Evolutionary conservation across 2,329 filamentous ascomycete species (phyloP).

Genomic region (Hirsutella minnesotensis): DNA sequence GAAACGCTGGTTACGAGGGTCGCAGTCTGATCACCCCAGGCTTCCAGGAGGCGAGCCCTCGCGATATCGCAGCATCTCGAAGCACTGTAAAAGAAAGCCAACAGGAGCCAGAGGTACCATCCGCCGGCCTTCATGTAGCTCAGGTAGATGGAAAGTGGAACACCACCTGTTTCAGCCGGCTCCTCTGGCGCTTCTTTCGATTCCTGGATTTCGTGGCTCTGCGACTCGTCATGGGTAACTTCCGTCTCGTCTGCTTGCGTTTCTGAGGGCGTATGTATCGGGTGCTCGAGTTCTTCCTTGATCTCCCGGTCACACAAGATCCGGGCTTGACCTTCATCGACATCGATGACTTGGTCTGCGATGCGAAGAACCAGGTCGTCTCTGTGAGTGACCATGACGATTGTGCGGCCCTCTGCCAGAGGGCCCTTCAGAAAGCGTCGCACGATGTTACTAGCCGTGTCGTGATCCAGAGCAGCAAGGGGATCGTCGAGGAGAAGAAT

Average conservation of each 20-base stretch:
- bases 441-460: conserved; percentile 51
- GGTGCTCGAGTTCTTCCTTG: conserved; percentile 23
- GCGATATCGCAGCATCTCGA: conserved; percentile 54
- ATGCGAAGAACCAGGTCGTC: conserved; percentile 67
- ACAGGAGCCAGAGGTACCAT: conserved; percentile 57
- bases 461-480: conserved; percentile 50
- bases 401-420: conserved; percentile 50
- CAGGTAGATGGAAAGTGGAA: conserved; percentile 69
- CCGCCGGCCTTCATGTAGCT: conserved; percentile 75
- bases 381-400: conserved; percentile 69
- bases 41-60: conserved; percentile 72
- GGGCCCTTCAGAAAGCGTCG: conserved; percentile 46
- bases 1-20: background rate
- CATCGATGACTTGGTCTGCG: conserved; percentile 61
- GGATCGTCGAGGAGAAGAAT: conserved; percentile 52
- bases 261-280: conserved; percentile 17
- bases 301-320: conserved; percentile 35
- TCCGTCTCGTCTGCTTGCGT: conserved; percentile 8
- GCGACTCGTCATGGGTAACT: conserved; percentile 23
- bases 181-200: conserved; percentile 20
- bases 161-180: conserved; percentile 46
- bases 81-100: conserved; percentile 49
- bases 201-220: conserved; percentile 10
- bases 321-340: conserved; percentile 47
- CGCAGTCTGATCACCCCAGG: conserved; percentile 59